These are phyloP conservation scores for Tremella mesenterica DNA, from an alignment of 768 basidiomycete genomes.

Conservation along the genomic window DNA sequence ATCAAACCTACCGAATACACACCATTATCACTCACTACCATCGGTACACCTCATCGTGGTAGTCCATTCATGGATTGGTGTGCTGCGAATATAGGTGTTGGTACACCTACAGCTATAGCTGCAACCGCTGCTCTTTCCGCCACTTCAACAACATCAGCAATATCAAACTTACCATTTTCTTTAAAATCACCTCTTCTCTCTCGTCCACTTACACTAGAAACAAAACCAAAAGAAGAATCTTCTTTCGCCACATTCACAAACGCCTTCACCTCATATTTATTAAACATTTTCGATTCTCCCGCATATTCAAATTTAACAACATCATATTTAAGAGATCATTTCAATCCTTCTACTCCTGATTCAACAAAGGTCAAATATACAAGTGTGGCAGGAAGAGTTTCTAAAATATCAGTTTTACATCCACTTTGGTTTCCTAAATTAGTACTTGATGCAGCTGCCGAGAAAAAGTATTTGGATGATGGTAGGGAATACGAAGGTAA, in stretches of 20 bases:
- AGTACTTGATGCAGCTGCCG: conserved; percentile 78
- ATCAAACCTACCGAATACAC: conserved; percentile 71
- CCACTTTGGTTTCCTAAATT: conserved; percentile 96
- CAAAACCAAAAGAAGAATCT: conserved; percentile 15
- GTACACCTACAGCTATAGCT: conserved; percentile 43
- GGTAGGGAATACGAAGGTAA: conserved; percentile 55
- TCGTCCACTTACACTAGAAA: conserved; percentile 17
- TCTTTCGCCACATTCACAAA: conserved; percentile 49
- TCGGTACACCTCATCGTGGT: conserved; percentile 89
- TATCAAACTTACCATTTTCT: conserved; percentile 43
- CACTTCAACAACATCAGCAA: neutral
- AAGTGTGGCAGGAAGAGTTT: conserved; percentile 73
- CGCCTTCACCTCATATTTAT: conserved; percentile 75
- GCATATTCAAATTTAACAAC: conserved; percentile 92
- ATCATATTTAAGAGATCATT: conserved; percentile 53
- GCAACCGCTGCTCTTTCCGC: conserved; percentile 33
- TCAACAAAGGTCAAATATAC: conserved; percentile 75
- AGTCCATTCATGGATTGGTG: conserved; percentile 99
- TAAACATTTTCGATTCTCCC: conserved; percentile 86
- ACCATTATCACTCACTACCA: conserved; percentile 75
- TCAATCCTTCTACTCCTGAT: conserved; percentile 55
- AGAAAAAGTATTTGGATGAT: conserved; percentile 49
- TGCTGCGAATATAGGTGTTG: conserved; percentile 86
- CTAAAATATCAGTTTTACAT: conserved; percentile 51
- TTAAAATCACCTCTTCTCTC: conserved; percentile 48